Evolutionary conservation across 1,139 yeast genomes (phyloP).

Genomic region (Spencermartinsiella ligniputridi): DNA sequence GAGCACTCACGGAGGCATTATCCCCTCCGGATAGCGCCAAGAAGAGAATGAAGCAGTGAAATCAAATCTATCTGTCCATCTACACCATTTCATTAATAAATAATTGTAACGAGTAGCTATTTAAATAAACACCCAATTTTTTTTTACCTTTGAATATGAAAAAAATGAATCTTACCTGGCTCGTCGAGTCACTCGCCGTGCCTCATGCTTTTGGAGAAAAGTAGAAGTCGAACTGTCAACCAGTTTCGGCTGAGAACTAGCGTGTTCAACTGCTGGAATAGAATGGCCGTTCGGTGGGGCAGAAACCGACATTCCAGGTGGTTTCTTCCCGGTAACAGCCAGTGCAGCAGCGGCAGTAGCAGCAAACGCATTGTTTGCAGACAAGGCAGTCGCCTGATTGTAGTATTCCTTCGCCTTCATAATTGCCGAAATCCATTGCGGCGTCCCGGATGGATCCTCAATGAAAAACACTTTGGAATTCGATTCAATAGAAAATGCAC

Average conservation of each 20-base stretch:
- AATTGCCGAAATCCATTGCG: constrained; percentile 34
- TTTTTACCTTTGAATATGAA: too few species aligned
- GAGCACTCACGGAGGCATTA: background rate
- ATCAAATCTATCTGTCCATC: background rate
- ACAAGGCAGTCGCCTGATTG: constrained; percentile 23
- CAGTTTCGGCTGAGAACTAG: constrained; percentile 8
- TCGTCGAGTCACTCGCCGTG: constrained; percentile 16
- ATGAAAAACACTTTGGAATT: constrained; percentile 33
- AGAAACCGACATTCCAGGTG: constrained; percentile 3
- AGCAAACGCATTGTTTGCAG: constrained; percentile 27
- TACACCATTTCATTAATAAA: background rate
- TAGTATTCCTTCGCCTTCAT: constrained; percentile 27
- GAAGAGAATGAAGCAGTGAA: background rate
- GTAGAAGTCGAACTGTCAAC: constrained; percentile 20
- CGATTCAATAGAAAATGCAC: constrained; percentile 32
- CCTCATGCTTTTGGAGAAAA: constrained; percentile 23
- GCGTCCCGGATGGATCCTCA: constrained; percentile 32
- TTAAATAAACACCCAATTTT: background rate
- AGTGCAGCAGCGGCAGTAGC: constrained; percentile 37
- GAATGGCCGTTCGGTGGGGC: constrained; percentile 3
- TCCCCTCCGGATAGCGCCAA: background rate
- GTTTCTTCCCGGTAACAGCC: constrained; percentile 17
- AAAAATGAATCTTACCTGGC: constrained; percentile 5
- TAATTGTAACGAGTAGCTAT: background rate
- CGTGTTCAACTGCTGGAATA: background rate